phyloP scores from a whole-genome alignment of 805 yeast species.

The Sungouiozyma intestinalis region DNA sequence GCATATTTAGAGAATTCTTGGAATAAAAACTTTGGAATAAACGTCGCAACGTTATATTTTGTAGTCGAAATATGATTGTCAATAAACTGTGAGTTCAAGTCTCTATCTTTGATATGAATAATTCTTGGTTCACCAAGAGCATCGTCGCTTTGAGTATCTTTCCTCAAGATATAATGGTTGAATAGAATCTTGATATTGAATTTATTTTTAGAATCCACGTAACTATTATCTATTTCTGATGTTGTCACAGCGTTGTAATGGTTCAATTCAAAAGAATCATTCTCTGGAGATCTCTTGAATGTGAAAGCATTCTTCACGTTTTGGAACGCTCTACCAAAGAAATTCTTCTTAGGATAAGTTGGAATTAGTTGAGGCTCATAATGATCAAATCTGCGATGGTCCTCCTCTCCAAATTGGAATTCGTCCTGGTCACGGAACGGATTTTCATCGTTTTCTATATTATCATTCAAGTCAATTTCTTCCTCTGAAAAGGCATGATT shows the following conservation, averaged over 20 bases:
- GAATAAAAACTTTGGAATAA: constrained; percentile 84
- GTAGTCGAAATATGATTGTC: constrained; percentile 91
- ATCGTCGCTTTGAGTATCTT: constrained; percentile 8
- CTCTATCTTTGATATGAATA: constrained; percentile 57
- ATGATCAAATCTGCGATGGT: constrained; percentile 3
- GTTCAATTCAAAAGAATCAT: constrained; percentile 23
- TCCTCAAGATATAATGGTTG: constrained; percentile 28
- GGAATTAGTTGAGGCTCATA: constrained; percentile 9
- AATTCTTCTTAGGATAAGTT: constrained; percentile 8
- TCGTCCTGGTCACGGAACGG: constrained; percentile 15
- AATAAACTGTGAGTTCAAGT: constrained; percentile 46
- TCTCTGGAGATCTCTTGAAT: constrained; percentile 4
- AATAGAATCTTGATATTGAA: constrained; percentile 32
- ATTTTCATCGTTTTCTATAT: constrained; percentile 30
- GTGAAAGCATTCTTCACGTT: constrained; percentile 13
- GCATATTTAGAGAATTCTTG: constrained; percentile 98
- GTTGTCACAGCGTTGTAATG: constrained; percentile 18
- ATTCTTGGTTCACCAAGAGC: constrained; percentile 42
- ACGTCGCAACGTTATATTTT: constrained; percentile 87
- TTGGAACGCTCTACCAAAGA: constrained; percentile 13
- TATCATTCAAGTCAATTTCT: constrained; percentile 26
- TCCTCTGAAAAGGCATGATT: constrained; percentile 19
- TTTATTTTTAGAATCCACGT: constrained; percentile 26
- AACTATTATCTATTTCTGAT: constrained; percentile 17
- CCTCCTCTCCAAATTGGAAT: constrained; percentile 8